Evolutionary conservation across 805 yeast genomes (phyloP), one percentile per base, ranked within the genome.

Genomic region (Gaillardinia entomophila): DNA sequence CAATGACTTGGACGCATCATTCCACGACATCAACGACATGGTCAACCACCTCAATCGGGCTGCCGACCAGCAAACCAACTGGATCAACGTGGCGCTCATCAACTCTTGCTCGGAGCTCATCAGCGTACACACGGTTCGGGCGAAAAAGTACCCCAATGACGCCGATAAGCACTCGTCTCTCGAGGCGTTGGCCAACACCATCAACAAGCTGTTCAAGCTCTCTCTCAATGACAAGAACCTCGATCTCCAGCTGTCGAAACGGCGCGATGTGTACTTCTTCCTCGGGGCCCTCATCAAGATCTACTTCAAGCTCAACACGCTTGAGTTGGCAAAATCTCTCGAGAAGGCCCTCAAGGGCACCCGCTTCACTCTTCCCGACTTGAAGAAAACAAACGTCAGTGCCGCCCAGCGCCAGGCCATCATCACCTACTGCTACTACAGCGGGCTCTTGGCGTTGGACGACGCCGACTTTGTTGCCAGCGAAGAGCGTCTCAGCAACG

Each of bases 181-280:
- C 37, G 83, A 78, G 35, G 66, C 63, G 28, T 71, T 84, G 26
- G 79, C 85, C 0, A 63, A 78, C 38, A 68, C 80, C 2, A 66
- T 87, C 34, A 87, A 86, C 53, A 70, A 77, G 38, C 73, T 89
- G 5, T 82, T 86, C 59, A 84, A 82, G 36, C 51, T 82, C 3
- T 84, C 95, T 40, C 62, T 88, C 27, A 84, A 83, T 41, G 96
- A 88, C 55, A 71, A 89, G 36, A 77, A 77, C 38, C 71, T 75
- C n/a, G 72, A 71, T 17, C 30, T 54, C 14, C 31, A 29, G 0
- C 45, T 46, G 11, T 74, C 81, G 38, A 82, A 83, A 49, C 69
- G 79, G 46, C 55, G 58, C 41, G 83, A 80, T 31, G 78, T 82
- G 13, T 84, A 80, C 55, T 79, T 73, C 55, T 81, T 86, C 51